These are phyloP conservation scores for Bryum argenteum DNA, from an alignment of 225 moss, liverwort and hornwort species.

Conservation along the genomic window DNA sequence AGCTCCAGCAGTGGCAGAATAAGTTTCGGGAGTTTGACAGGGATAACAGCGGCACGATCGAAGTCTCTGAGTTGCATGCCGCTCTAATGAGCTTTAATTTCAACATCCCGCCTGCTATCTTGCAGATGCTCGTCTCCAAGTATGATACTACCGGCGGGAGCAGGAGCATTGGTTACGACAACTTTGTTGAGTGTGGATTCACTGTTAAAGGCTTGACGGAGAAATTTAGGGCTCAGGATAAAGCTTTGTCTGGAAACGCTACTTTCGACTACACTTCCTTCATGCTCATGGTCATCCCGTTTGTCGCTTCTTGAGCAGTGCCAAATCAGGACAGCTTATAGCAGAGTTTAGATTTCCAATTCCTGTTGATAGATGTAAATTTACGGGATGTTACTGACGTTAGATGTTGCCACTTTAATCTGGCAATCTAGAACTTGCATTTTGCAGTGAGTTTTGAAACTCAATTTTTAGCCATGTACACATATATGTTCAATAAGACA, in stretches of 20 bases:
- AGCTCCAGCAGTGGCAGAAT: conserved; percentile 60
- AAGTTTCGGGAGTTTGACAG: conserved; percentile 74
- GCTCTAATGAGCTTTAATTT: conserved; percentile 76
- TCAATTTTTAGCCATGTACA: background rate
- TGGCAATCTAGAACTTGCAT: background rate
- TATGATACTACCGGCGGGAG: conserved; percentile 70
- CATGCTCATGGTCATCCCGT: conserved; percentile 82
- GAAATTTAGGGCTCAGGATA: conserved; percentile 77
- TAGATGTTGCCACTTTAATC: background rate
- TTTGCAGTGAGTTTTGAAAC: background rate
- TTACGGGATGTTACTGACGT: background rate
- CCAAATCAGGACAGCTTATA: background rate
- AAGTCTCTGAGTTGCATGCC: conserved; percentile 62
- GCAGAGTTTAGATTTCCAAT: conserved; percentile 4
- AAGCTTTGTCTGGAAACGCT: conserved; percentile 57
- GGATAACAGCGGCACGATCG: conserved; percentile 78
- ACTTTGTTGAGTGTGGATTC: conserved; percentile 85
- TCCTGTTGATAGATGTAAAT: conserved; percentile 15
- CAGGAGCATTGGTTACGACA: conserved; percentile 79
- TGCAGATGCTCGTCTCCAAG: conserved; percentile 76
- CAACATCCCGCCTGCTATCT: conserved; percentile 58
- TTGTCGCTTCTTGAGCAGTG: conserved; percentile 63
- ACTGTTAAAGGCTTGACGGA: conserved; percentile 86
- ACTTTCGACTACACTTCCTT: conserved; percentile 71
- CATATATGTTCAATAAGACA: background rate